Evolutionary conservation across 2,329 filamentous ascomycete species (phyloP), one percentile per base, ranked within the genome.

Genomic region (Colletotrichum sp.): DNA sequence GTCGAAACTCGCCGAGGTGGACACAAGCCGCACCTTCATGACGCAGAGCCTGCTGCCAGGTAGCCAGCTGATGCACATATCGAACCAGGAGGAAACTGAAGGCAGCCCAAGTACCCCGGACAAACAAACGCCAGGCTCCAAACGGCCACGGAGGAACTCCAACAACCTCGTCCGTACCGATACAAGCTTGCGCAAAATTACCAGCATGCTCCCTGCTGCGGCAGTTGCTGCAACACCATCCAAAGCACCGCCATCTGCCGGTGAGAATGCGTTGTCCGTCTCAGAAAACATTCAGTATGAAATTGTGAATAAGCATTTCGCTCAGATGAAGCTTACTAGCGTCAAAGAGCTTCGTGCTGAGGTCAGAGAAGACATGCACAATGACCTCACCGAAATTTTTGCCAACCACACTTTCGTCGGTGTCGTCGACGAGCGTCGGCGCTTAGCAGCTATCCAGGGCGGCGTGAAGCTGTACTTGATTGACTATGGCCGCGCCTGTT

Each of bases 131-230:
- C 77, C 79, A 28, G 72, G 85, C 10, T 82, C 84, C 24, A 86
- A 88, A 82, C 81, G 82, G 82, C 78, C 79, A 65, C 78, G 84
- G 82, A 84, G 84, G 80, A 84, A 85, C 76, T 85, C 86, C 24
- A 98, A 98, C 82, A 98, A 94, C 71, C 91, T 99, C 15, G 93
- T 99, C 4, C 93, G 97, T 24, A 99, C 96, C 13, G 97, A 99
- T 82, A 93, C 95, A 2, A 94, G 93, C 75, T 89, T 95, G 78
- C 94, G 96, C 74, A 99, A 99, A 83, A 99, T 99, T 77, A 99
- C 97, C 0, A 96, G 95, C 76, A 99, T 99, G 96, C 92, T 99
- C 36, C 90, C 92, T n/a, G 90, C 92, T 21, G 85, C 88, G 9
- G 39, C 18, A 67, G 78, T 81, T 26, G 80, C 86, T 48, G 83